These are phyloP conservation scores for Orobanche coerulescens DNA, from an alignment of 257 asterid species.

Conservation along the genomic window DNA sequence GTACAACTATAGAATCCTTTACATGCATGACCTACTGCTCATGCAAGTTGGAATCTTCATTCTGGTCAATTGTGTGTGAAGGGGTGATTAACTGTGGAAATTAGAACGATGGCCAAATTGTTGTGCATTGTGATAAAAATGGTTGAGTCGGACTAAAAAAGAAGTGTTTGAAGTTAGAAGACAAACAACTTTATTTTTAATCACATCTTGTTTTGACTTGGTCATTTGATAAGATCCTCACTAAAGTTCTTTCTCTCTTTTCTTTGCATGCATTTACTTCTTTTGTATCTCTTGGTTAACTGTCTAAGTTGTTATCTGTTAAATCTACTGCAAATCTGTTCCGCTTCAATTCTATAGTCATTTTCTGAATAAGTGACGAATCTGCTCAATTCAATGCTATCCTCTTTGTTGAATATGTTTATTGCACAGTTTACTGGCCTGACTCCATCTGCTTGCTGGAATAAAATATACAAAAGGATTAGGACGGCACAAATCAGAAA, in stretches of 20 bases:
- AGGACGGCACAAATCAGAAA: slow-evolving; percentile 44
- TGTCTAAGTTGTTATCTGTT: not conserved
- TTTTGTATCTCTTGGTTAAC: not conserved
- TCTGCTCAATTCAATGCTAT: slow-evolving; percentile 9
- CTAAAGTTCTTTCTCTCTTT: not conserved
- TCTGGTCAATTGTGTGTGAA: not conserved
- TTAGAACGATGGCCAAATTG: not conserved
- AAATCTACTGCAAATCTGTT: slow-evolving; percentile 1
- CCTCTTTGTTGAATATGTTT: slow-evolving; percentile 15
- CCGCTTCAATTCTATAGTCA: not conserved
- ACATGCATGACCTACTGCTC: not conserved
- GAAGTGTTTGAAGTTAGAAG: not conserved
- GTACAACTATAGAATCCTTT: not conserved
- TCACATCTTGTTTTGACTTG: not conserved
- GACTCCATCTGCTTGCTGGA: slow-evolving; percentile 87
- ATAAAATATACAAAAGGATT: slow-evolving; percentile 60
- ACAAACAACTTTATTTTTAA: not conserved
- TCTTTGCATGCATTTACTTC: not conserved
- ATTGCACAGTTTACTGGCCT: slow-evolving; percentile 66
- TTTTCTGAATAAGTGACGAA: slow-evolving; percentile 3
- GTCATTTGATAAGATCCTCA: slow-evolving; percentile 1
- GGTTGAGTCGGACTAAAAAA: not conserved
- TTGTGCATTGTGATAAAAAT: not conserved
- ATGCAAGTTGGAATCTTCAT: not conserved
- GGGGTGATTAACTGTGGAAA: not conserved